A percentile compares a stretch with the other conserved stretches of the same genome.
Conservation (phyloP, 176 grass and related monocot genomes). For the Carex littledalei region DNA sequence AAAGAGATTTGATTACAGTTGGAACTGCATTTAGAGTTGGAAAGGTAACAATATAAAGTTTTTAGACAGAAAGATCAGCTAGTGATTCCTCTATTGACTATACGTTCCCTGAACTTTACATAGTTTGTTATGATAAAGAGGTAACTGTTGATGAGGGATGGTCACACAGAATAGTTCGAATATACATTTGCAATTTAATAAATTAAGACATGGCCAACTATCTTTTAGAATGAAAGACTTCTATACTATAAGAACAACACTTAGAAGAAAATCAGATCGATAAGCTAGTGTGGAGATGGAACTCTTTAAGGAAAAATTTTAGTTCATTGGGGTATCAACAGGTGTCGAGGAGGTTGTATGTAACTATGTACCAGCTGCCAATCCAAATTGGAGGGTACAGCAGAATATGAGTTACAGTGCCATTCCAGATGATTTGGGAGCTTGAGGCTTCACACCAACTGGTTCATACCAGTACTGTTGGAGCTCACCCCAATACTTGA, state of each 20-base stretch:
- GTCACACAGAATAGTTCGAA: neutral
- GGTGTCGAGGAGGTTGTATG: neutral
- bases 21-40: too few species aligned
- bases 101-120: neutral
- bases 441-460: neutral
- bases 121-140: neutral
- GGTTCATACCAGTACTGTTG: neutral
- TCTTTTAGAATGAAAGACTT: neutral
- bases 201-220: neutral
- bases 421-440: neutral
- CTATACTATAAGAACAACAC: neutral
- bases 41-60: too few species aligned
- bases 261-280: neutral
- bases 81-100: neutral
- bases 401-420: neutral
- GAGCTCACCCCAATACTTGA: neutral
- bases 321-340: neutral
- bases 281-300: neutral
- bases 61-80: neutral
- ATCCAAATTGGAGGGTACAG: neutral
- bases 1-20: too few species aligned
- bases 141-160: neutral
- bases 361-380: neutral
- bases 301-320: neutral
- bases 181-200: neutral